A percentile compares a stretch with the other conserved stretches of the same genome.
phyloP scores from a whole-genome alignment of 2,329 filamentous ascomycete species.

The Sclerotinia sclerotiorum region DNA sequence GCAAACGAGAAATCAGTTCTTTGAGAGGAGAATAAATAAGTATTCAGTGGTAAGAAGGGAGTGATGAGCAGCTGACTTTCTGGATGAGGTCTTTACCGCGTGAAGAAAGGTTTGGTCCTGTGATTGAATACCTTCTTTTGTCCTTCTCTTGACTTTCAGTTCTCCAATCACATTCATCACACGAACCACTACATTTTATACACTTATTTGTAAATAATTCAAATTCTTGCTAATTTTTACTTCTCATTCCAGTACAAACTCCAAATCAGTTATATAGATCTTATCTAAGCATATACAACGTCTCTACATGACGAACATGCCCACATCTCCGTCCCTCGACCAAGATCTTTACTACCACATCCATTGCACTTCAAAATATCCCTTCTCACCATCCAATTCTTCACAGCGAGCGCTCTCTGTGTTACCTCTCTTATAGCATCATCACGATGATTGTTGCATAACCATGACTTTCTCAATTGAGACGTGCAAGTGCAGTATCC shows the following conservation, averaged over 20 bases:
- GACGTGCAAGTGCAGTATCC: slow-evolving; percentile 12
- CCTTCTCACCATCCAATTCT: slow-evolving; percentile 1
- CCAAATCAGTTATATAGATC: neutral
- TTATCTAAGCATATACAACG: neutral
- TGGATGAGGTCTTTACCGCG: no score
- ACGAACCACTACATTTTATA: no score
- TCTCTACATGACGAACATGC: slow-evolving; percentile 15
- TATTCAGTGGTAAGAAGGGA: no score
- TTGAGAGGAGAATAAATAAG: no score
- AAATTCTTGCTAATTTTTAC: neutral
- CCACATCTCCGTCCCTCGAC: neutral
- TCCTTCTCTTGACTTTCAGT: no score
- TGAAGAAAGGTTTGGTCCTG: no score
- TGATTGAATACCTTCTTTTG: no score
- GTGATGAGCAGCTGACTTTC: no score
- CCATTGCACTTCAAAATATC: neutral
- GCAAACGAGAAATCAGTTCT: no score
- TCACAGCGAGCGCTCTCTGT: neutral
- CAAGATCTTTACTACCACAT: neutral
- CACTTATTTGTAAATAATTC: neutral
- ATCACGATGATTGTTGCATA: slow-evolving; percentile 8
- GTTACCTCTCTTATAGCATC: neutral
- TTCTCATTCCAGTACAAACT: neutral
- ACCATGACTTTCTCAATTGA: slow-evolving; percentile 15
- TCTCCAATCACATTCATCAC: no score